Evolutionary conservation across 2,329 filamentous ascomycete species (phyloP), one percentile per base, ranked within the genome.

Genomic region (Fonsecaea pedrosoi): DNA sequence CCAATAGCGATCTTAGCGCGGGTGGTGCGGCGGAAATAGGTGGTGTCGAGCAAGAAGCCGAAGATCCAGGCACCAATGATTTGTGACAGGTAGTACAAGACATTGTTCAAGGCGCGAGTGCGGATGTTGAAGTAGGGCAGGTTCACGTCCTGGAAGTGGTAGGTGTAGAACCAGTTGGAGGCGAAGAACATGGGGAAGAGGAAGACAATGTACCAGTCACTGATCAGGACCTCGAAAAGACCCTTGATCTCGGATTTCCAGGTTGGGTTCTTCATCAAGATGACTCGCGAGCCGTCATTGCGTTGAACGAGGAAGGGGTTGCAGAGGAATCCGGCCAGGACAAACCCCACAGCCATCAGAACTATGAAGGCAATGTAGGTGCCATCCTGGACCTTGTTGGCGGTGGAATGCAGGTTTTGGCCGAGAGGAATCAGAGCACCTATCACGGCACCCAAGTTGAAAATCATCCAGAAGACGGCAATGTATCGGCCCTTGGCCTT

Each of bases 321-420:
- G 74, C 87, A 87, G 48, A 84, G 82, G 74, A 91, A 87, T 35
- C 90, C 86, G 21, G 69, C 60, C 1, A 96, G 82, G 13, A 87
- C 72, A 68, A 91, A 91, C 54, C 92, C 92, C 54, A 85, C 72
- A 61, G 90, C 83, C 82, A 93, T 95, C 72, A 96, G 86, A n/a
- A 95, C 84, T 70, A 96, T 88, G 81, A 96, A 95, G 48, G 89
- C 92, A 64, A 94, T 87, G 74, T 96, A 96, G n/a, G 92, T 96
- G 62, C 91, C 92, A 73, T 94, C 90, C 55, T 78, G 80, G 54
- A 83, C 82, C 13, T 69, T 72, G 35, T 79, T 79, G 30, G 74
- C 75, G 6, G 71, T 75, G 54, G 74, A 66, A 65, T 83, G 78
- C 63, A 83, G 74, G 55, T 83, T 83, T 68, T 83, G 78, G 13